phyloP scores from a whole-genome alignment of 495 filamentous ascomycete species.

The Aspergillus sclerotiicarbonarius region DNA sequence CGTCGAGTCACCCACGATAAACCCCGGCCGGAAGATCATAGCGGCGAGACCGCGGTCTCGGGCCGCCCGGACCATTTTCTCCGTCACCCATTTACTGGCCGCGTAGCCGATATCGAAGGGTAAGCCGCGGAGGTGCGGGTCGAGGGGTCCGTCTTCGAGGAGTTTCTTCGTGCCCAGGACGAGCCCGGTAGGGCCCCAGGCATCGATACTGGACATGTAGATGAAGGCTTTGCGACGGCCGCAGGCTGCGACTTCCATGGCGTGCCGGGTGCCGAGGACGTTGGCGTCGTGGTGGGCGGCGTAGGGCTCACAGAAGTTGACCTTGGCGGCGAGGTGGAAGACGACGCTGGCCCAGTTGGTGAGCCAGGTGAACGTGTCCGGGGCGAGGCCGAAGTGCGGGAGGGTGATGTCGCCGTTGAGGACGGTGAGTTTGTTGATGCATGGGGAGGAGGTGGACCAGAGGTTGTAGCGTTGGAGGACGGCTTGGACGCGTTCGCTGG shows the following conservation, averaged over 20 bases:
- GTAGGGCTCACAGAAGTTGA: conserved; percentile 24
- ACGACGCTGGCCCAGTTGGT: conserved; percentile 12
- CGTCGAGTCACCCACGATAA: conserved; percentile 19
- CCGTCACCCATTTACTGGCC: conserved; percentile 19
- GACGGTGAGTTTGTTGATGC: conserved; percentile 8
- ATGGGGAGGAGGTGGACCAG: background rate
- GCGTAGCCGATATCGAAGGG: conserved; percentile 22
- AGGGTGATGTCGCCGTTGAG: conserved; percentile 17
- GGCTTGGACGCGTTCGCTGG: background rate
- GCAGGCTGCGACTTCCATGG: conserved; percentile 8
- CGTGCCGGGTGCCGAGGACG: conserved; percentile 18
- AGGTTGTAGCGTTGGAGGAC: conserved; percentile 13
- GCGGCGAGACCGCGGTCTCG: conserved; percentile 16
- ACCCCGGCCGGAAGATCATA: conserved; percentile 24
- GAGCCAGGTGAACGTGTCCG: conserved; percentile 8
- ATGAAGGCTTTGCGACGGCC: conserved; percentile 23
- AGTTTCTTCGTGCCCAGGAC: conserved; percentile 5
- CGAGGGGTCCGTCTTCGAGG: conserved; percentile 15
- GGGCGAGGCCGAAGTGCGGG: background rate
- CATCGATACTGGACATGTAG: conserved; percentile 22
- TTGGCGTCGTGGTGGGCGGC: conserved; percentile 16
- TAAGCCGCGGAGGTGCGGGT: conserved; percentile 3
- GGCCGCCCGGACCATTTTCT: conserved; percentile 18
- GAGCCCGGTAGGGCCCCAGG: conserved; percentile 11
- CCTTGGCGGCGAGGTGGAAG: conserved; percentile 18